Base-by-base conservation (phyloP, 208 protist genomes). In the Histomonas meleagridis region DNA sequence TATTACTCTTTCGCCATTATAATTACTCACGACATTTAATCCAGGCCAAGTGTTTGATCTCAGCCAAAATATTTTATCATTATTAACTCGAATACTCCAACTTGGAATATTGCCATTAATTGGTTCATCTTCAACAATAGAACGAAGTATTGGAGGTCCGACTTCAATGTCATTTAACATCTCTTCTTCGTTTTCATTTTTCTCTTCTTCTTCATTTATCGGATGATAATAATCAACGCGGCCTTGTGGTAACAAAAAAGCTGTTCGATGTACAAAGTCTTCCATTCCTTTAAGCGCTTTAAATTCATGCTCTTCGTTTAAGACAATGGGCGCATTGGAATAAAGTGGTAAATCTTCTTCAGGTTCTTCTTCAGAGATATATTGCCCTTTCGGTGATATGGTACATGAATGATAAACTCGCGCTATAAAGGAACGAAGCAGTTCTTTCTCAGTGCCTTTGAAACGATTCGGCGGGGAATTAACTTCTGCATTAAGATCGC, bases 41-140 rank as follows among this genome's bases (percentile, higher is more conserved):
- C 76, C 76, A 26, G 76, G 76, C 76, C 76, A 86, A 38, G 46
- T 35, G 26, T 86, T 86, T 51, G 76, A 86, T 55, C 76, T 18
- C 2, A 86, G 46, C 76, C 76, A 86, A 28, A 35, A 49, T 43
- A 26, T 32, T 35, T 86, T 55, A 18, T 14, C 21, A 14, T 86
- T 40, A 10, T 55, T 46, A 12, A 51, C 32, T 86, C 76, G 23
- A 1, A 55, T 43, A 7, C 46, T 55, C 76, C 76, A 86, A 46
- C 76, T 51, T 46, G 43, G 43, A n/a, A 55, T 23, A 65, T 65
- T 65, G 3, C 46, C 76, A 7, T 86, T 46, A 0, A 51, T 55
- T 14, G 76, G 46, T 55, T 51, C 46, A 55, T 86, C 76, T 46
- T 55, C 21, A 40, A 46, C 38, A 21, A 86, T 86, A 57, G 76